Evolutionary conservation across 2,329 filamentous ascomycete genomes (phyloP).

Genomic region (Microcera coccophila): DNA sequence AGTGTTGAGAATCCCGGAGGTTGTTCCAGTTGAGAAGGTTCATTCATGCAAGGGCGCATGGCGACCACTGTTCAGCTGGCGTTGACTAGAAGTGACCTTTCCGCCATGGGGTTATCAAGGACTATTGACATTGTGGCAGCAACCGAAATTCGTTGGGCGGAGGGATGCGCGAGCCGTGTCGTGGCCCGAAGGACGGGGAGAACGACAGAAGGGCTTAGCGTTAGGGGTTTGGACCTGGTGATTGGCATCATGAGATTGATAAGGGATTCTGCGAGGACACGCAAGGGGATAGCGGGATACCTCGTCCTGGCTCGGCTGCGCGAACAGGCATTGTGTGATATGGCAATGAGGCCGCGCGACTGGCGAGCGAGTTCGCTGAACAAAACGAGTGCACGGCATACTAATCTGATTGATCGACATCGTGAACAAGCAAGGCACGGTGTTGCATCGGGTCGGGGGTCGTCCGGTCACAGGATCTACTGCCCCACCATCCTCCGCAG

Average conservation of each 20-base stretch:
- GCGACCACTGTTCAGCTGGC: too few species aligned
- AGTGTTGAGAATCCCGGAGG: too few species aligned
- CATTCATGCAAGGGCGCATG: too few species aligned
- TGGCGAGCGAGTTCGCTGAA: neutral
- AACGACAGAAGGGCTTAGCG: neutral
- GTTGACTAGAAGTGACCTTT: too few species aligned
- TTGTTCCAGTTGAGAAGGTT: too few species aligned
- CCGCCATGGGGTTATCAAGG: too few species aligned
- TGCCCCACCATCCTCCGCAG: conserved; percentile 23
- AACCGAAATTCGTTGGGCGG: too few species aligned
- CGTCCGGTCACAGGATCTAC: conserved; percentile 18
- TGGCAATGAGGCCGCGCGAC: neutral
- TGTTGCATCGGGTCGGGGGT: conserved; percentile 17
- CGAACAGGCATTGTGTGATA: neutral
- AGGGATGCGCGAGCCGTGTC: neutral
- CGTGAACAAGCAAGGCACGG: neutral
- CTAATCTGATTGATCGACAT: neutral
- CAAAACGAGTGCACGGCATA: neutral
- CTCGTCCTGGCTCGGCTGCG: neutral
- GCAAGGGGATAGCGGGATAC: neutral
- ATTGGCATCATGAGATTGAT: conserved; percentile 28
- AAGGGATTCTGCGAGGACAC: conserved; percentile 7
- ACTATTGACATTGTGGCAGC: too few species aligned
- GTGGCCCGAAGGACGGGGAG: too few species aligned
- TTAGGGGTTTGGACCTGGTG: conserved; percentile 3